Percentiles rank a stretch among this genome's conserved stretches.
Conservation (phyloP, 768 basidiomycete genomes). For the Podaxis sp. region DNA sequence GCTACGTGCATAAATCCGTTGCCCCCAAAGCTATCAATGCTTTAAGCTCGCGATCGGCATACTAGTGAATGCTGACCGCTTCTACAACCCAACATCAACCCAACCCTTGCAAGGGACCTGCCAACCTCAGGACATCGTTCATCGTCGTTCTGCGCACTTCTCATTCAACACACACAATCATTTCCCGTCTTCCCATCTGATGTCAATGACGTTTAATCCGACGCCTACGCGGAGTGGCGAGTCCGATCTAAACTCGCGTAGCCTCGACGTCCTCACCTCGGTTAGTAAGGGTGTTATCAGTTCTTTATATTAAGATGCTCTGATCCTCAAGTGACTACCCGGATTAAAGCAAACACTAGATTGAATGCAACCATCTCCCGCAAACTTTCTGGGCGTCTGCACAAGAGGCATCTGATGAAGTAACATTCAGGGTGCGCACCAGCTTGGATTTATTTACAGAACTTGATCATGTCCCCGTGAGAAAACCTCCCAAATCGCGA, state of each 20-base stretch:
- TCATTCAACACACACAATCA: not conserved
- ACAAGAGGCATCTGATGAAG: not conserved
- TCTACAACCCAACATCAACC: not conserved
- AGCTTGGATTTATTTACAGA: not conserved
- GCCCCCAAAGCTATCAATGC: not conserved
- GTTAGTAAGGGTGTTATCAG: not conserved
- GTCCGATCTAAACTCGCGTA: conserved; percentile 1
- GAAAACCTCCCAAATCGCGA: conserved; percentile 3
- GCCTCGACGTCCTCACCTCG: not conserved
- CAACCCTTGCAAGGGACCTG: not conserved
- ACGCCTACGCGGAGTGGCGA: not conserved
- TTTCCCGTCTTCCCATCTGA: not conserved
- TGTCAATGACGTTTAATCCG: not conserved
- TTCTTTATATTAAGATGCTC: not conserved
- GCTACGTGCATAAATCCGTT: not conserved
- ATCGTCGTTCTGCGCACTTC: not conserved
- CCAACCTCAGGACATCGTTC: not conserved
- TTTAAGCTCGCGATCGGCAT: not conserved
- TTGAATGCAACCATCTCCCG: not conserved
- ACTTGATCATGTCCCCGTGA: not conserved
- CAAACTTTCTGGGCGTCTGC: not conserved
- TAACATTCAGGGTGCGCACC: not conserved
- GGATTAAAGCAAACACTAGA: not conserved
- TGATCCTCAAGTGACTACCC: not conserved
- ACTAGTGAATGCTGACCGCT: not conserved